These are phyloP conservation scores for Gardenia jasminoides DNA, from an alignment of 257 asterid genomes.

Conservation along the genomic window DNA sequence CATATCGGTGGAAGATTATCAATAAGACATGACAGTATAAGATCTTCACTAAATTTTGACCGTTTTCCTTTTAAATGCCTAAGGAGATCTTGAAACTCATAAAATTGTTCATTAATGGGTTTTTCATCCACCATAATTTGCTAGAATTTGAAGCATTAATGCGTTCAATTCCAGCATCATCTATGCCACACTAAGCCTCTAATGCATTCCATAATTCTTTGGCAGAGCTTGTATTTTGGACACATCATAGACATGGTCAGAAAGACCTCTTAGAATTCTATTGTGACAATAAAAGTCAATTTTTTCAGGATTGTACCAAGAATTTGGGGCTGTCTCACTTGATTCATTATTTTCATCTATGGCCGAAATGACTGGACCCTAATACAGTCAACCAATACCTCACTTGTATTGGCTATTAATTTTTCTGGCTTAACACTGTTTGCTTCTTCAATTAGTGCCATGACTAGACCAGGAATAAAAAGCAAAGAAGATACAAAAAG, in stretches of 20 bases:
- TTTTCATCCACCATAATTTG: not conserved
- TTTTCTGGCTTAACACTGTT: no score
- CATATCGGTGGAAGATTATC: not conserved
- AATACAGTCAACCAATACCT: not conserved
- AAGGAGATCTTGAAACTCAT: not conserved
- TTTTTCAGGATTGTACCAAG: not conserved
- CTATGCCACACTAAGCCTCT: not conserved
- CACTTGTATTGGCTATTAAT: no score
- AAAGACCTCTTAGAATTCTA: not conserved
- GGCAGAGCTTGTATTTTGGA: not conserved
- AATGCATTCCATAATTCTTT: not conserved
- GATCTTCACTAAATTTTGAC: slow-evolving; percentile 2
- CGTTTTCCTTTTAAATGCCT: not conserved
- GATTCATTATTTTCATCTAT: not conserved
- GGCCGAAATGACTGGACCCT: not conserved
- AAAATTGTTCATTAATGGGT: not conserved
- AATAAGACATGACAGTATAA: not conserved
- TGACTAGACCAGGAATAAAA: no score
- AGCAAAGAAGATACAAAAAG: no score
- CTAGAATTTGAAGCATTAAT: not conserved
- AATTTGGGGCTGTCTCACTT: not conserved
- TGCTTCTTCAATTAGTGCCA: no score
- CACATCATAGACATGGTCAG: not conserved
- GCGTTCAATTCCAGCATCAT: not conserved
- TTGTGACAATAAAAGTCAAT: not conserved